A percentile compares a stretch with the other conserved stretches of the same genome.
These are phyloP conservation scores for Xylaria sp. DNA, from an alignment of 2,329 filamentous ascomycete genomes.

Conservation along the genomic window DNA sequence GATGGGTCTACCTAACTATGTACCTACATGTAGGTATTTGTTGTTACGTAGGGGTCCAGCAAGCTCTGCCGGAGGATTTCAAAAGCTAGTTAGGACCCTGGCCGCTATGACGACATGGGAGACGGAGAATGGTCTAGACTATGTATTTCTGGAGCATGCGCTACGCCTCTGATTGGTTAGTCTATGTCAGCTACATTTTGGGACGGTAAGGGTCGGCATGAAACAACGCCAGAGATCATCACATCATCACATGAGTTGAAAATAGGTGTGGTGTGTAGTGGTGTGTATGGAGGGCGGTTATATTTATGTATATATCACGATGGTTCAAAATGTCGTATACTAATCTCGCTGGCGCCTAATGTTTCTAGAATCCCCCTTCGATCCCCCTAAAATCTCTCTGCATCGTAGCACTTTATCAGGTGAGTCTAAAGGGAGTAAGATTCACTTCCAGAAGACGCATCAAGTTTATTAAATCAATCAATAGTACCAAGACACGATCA, in stretches of 20 bases:
- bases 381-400: too few species aligned
- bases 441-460: too few species aligned
- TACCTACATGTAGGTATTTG: too few species aligned
- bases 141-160: background rate
- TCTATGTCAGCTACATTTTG: background rate
- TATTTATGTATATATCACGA: background rate
- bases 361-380: too few species aligned
- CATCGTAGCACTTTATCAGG: too few species aligned
- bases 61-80: too few species aligned
- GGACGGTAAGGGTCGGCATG: background rate
- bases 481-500: too few species aligned
- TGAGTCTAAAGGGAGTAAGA: too few species aligned
- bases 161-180: constrained; percentile 18
- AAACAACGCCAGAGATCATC: background rate
- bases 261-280: background rate
- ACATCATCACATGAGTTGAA: background rate
- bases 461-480: too few species aligned
- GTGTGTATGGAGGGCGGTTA: too few species aligned
- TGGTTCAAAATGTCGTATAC: background rate
- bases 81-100: background rate
- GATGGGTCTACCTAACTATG: background rate
- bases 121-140: background rate
- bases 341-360: background rate
- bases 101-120: constrained; percentile 24
- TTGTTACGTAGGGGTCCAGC: background rate